These are phyloP conservation scores for Pezicula rhizophila DNA, from an alignment of 2,329 filamentous ascomycete genomes.

Conservation along the genomic window DNA sequence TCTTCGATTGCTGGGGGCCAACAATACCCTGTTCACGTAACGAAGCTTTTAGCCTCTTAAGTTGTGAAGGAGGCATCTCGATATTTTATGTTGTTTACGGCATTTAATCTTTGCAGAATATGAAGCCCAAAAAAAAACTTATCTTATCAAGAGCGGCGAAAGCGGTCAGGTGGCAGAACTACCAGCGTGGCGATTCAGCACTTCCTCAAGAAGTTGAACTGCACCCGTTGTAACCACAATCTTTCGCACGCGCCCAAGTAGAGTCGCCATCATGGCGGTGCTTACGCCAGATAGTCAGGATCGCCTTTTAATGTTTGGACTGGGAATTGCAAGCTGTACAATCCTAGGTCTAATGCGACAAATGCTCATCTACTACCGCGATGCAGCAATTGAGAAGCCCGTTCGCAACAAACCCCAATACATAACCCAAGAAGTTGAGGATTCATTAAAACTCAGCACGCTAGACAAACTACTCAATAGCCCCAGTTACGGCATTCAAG, in stretches of 20 bases:
- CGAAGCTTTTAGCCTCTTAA: constrained; percentile 91
- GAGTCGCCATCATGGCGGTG: constrained; percentile 21
- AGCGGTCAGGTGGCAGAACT: not conserved
- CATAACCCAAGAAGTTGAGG: constrained; percentile 70
- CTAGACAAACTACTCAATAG: constrained; percentile 62
- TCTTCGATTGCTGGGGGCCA: constrained; percentile 90
- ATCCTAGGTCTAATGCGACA: constrained; percentile 51
- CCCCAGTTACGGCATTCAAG: constrained; percentile 66
- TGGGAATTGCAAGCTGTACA: constrained; percentile 48
- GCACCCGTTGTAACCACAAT: not conserved
- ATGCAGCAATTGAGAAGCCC: constrained; percentile 61
- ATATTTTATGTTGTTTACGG: constrained; percentile 14
- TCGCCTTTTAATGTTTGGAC: constrained; percentile 19
- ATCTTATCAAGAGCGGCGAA: constrained; percentile 8
- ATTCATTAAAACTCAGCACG: constrained; percentile 60
- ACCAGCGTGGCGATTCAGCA: no score
- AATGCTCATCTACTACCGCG: constrained; percentile 53
- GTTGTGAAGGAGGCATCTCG: constrained; percentile 86
- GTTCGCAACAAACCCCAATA: constrained; percentile 62
- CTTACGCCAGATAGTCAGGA: constrained; percentile 22
- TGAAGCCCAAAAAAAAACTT: constrained; percentile 8
- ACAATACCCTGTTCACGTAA: constrained; percentile 84
- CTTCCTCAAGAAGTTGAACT: not conserved
- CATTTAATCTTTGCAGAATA: not conserved
- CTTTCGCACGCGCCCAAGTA: constrained; percentile 17